Conservation (phyloP, 2,329 filamentous ascomycete genomes). For the Acrocalymma vagum region DNA sequence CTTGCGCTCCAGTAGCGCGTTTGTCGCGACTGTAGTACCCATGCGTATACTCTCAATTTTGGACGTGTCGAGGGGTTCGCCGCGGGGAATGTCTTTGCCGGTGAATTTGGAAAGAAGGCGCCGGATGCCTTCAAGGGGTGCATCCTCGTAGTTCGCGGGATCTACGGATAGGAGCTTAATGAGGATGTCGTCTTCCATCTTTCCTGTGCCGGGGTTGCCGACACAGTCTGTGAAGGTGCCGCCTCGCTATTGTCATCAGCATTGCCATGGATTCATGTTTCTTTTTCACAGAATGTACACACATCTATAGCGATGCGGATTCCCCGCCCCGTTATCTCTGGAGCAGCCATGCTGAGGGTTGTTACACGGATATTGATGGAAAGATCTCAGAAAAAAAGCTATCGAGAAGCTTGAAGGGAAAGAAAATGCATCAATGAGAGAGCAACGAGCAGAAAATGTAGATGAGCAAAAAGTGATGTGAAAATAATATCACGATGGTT, state of each 20-base stretch:
- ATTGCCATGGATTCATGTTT: background rate
- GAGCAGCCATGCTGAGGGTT: slow-evolving; percentile 29
- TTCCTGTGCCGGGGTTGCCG: slow-evolving; percentile 75
- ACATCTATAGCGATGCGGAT: slow-evolving; percentile 77
- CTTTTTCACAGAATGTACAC: slow-evolving; percentile 1
- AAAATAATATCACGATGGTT: no score
- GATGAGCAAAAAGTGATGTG: slow-evolving; percentile 1
- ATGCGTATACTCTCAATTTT: slow-evolving; percentile 91
- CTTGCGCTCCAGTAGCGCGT: slow-evolving; percentile 88
- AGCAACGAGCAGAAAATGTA: background rate
- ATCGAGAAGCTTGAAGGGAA: background rate
- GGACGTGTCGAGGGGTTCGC: slow-evolving; percentile 80
- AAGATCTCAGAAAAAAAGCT: background rate
- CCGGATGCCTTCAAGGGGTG: slow-evolving; percentile 88
- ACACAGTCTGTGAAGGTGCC: slow-evolving; percentile 95
- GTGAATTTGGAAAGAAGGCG: slow-evolving; percentile 83
- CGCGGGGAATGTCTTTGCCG: slow-evolving; percentile 78
- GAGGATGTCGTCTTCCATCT: slow-evolving; percentile 76
- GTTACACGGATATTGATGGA: background rate
- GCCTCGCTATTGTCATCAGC: slow-evolving; percentile 64
- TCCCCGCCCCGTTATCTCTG: slow-evolving; percentile 56
- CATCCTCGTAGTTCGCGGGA: slow-evolving; percentile 88
- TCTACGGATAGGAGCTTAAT: slow-evolving; percentile 92
- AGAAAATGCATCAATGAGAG: slow-evolving; percentile 3
- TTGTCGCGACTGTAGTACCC: slow-evolving; percentile 95